Conservation (phyloP, 2,329 filamentous ascomycete species). For the Stagonosporopsis cucurbitacearum region DNA sequence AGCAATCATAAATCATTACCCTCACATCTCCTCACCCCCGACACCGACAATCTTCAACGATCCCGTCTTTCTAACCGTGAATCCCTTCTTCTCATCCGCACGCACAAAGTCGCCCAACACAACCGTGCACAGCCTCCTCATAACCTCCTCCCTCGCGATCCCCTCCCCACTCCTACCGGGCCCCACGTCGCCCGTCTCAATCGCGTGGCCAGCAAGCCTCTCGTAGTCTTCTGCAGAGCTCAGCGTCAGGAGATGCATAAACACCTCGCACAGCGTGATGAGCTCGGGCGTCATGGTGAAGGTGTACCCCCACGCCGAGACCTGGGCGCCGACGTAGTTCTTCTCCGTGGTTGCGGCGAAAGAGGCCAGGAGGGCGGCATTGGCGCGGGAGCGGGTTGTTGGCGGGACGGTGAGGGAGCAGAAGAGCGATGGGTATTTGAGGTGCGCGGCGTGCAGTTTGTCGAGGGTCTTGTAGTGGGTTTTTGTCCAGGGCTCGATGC, state of each 20-base stretch:
- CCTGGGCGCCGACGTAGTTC: slow-evolving; percentile 38
- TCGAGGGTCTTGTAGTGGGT: slow-evolving; percentile 51
- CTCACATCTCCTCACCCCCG: slow-evolving; percentile 3
- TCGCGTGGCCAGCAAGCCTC: slow-evolving; percentile 26
- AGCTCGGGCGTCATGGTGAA: slow-evolving; percentile 40
- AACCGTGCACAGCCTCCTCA: slow-evolving; percentile 42
- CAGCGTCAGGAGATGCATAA: slow-evolving; percentile 40
- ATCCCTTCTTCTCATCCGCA: slow-evolving; percentile 44
- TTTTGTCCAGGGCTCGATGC: slow-evolving; percentile 49
- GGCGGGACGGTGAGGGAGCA: slow-evolving; percentile 24
- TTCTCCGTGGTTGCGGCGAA: slow-evolving; percentile 32
- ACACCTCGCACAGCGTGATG: slow-evolving; percentile 46
- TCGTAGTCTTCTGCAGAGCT: slow-evolving; percentile 37
- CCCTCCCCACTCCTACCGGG: slow-evolving; percentile 29
- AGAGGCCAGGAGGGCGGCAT: slow-evolving; percentile 35
- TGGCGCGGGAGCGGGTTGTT: slow-evolving; percentile 31
- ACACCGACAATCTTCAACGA: slow-evolving; percentile 21
- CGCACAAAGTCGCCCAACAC: slow-evolving; percentile 43
- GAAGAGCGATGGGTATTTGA: slow-evolving; percentile 43
- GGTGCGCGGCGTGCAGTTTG: slow-evolving; percentile 42
- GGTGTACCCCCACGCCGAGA: slow-evolving; percentile 46
- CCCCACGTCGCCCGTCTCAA: slow-evolving; percentile 40
- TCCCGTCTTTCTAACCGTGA: slow-evolving; percentile 24
- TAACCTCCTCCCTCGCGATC: slow-evolving; percentile 37
- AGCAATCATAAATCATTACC: slow-evolving; percentile 2